phyloP scores from a whole-genome alignment of 768 basidiomycete species.

The Podaxis carcinomalis region DNA sequence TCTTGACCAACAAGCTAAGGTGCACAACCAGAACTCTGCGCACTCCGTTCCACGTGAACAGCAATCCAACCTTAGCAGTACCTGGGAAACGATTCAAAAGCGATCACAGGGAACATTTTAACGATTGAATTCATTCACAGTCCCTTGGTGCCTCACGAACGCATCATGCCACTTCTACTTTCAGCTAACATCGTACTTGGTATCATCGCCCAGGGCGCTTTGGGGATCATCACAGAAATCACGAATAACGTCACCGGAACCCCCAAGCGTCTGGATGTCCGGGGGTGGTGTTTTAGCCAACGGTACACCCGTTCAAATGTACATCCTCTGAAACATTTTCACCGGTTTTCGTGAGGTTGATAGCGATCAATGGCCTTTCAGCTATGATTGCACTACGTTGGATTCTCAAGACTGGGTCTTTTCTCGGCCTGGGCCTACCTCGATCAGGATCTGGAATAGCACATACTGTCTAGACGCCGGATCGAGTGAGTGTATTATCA shows the following conservation, averaged over 20 bases:
- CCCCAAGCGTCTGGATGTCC: constrained; percentile 25
- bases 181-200: background rate
- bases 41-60: too few relatives aligned
- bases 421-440: constrained; percentile 17
- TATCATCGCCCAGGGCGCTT: too few relatives aligned
- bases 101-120: too few relatives aligned
- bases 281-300: constrained; percentile 21
- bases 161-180: background rate
- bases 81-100: too few relatives aligned
- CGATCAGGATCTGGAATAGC: background rate
- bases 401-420: constrained; percentile 29
- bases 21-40: too few relatives aligned
- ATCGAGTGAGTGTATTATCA: constrained; percentile 19
- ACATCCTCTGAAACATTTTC: background rate
- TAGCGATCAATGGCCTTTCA: constrained; percentile 6
- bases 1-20: too few relatives aligned
- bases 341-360: background rate
- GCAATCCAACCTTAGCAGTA: too few relatives aligned
- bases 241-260: background rate
- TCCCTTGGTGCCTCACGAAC: background rate
- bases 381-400: constrained; percentile 31
- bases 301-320: constrained; percentile 26
- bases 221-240: background rate
- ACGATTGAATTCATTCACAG: background rate
- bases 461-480: constrained; percentile 33